Evolutionary conservation across 1,284 basidiomycete genomes (phyloP), one percentile per base, ranked within the genome.

Genomic region (Apiotrichum siamense): DNA sequence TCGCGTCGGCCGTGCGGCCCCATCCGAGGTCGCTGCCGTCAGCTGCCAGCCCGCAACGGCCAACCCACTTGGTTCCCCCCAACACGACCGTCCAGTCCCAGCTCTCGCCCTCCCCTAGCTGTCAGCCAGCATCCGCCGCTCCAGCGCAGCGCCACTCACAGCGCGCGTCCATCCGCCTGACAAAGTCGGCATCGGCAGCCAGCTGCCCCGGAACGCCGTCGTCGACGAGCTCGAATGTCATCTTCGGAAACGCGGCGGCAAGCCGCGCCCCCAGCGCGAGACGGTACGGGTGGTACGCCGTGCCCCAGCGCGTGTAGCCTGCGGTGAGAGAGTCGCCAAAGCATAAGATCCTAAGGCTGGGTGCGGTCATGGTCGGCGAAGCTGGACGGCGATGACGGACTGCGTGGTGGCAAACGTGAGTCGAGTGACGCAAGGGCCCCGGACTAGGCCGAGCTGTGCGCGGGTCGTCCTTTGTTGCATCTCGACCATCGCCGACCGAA

Each of bases 261-360:
- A 50, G 49, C 15, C 35, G 23, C 9, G 23, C 9, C 7, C 15
- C 15, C 36, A 50, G 23, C 23, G 7, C 37, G 4, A 26, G 13
- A 2, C 35, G 27, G 38, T 44, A 50, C 10, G 49, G 49, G n/a
- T 45, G 41, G 21, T 40, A 41, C 43, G 39, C 43, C 15, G 29
- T 4, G 3, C 49, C 49, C 6, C 21, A n/a, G 24, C 20, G 27
- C 10, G 39, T 3, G 20, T 37, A 50, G 4, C 49, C 35, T 9
- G 52, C 37, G 2, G 52, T 49, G 10, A 54, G 43, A 6, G 42
- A 45, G 47, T 54, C 52, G 25, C 47, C 47, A n/a, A 49, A 49
- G 21, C 52, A 54, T n/a, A 54, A 47, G 29, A 49, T 42, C 17
- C 52, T 41, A n/a, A 35, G 33, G 15, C 9, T 31, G 9, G 29